phyloP scores from a whole-genome alignment of 208 protist species.

The Trichomonas tenax region DNA sequence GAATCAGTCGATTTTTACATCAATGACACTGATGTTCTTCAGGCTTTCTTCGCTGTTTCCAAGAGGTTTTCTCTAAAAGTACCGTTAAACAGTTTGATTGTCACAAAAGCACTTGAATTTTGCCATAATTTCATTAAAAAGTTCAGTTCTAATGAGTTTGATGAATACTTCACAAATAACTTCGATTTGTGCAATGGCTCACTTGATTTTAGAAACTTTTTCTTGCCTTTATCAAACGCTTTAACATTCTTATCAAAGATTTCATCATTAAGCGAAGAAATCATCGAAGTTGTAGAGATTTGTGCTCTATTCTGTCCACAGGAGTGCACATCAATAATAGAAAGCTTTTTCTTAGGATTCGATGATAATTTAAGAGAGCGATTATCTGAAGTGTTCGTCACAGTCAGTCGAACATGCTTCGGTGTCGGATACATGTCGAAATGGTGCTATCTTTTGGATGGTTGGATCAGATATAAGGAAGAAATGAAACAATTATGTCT shows the following conservation, averaged over 20 bases:
- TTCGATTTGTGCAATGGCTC: background rate
- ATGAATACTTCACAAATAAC: background rate
- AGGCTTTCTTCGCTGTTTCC: background rate
- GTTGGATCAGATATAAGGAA: background rate
- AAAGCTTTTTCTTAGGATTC: background rate
- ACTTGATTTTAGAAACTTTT: background rate
- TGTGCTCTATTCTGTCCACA: background rate
- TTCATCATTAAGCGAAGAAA: background rate
- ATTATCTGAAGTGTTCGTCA: background rate
- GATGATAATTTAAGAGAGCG: background rate
- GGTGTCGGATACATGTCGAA: background rate
- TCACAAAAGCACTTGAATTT: background rate
- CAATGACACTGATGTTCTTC: background rate
- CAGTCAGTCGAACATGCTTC: background rate
- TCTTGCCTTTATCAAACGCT: background rate
- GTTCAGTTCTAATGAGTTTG: background rate
- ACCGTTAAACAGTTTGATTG: background rate
- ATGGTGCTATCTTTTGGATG: background rate
- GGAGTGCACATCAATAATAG: background rate
- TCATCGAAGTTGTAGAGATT: background rate
- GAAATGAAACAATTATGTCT: background rate
- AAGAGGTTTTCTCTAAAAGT: background rate
- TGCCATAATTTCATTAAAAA: background rate
- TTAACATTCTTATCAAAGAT: background rate
- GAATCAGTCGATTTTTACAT: background rate